Evolutionary conservation across 176 grass and related monocot species (phyloP), one percentile per base, ranked within the genome.

Genomic region (Eleusine indica): DNA sequence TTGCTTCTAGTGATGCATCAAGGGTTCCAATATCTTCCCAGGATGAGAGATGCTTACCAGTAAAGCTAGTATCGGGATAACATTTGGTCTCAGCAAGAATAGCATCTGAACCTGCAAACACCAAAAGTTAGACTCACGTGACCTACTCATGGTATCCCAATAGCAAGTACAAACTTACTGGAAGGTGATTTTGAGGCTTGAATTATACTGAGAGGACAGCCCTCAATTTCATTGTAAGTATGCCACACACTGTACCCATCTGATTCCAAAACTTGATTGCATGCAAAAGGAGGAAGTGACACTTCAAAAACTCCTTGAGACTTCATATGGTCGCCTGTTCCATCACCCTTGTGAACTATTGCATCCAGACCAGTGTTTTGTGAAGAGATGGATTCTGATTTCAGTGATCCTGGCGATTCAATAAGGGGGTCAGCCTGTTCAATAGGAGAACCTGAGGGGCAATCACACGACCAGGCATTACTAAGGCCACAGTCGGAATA

Each of bases 241-340:
- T 82, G 25, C 30, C 42, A 71, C 69, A 57, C 30, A 39, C 70
- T 21, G 44, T 78, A 85, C 62, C 0, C 32, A 85, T 65, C 13
- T 28, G n/a, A 56, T 54, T 85, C 41, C 7, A 71, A 64, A 56
- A 30, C 9, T 37, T 68, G 71, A 78, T 77, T 32, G 9, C 29
- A 47, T 71, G 51, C 10, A 71, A 62, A 7, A 83, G 37, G 18
- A 75, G 73, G 54, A 76, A 52, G 6, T 0, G 7, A 58, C 18
- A 21, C 51, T 43, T 94, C 87, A 58, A 38, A 71, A 61, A 47
- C 66, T 76, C 14, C 56, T 89, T 79, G 77, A 40, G 71, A 77
- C 25, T 18, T 83, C 41, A 54, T 40, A 68, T 7, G 62, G 57
- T 71, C 16, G 47, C 42, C 69, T 74, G 60, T 7, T 65, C 19